phyloP scores from a whole-genome alignment of 2,329 filamentous ascomycete species.

The Sporothrix phasma region DNA sequence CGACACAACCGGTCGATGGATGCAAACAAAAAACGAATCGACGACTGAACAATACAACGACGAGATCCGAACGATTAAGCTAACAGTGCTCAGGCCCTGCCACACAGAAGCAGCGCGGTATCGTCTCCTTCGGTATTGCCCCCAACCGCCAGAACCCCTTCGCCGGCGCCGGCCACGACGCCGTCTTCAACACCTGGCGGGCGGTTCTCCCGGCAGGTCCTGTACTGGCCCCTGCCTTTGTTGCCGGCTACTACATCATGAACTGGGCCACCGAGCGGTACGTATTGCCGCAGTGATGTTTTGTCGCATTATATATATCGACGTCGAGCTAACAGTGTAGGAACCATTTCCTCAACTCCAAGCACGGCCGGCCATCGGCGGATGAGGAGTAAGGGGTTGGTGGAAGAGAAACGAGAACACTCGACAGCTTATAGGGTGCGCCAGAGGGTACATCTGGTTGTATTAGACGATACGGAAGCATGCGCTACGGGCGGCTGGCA shows the following conservation, averaged over 20 bases:
- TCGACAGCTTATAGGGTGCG: neutral
- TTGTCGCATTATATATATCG: neutral
- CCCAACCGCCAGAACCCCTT: constrained; percentile 84
- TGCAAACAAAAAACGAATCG: neutral
- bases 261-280: constrained; percentile 88
- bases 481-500: constrained; percentile 5
- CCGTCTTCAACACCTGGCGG: constrained; percentile 95
- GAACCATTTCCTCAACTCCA: constrained; percentile 75
- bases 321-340: constrained; percentile 31
- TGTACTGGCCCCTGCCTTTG: constrained; percentile 77
- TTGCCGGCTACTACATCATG: constrained; percentile 73
- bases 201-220: constrained; percentile 72
- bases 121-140: constrained; percentile 64
- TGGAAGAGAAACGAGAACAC: neutral
- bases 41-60: neutral
- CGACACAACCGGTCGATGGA: neutral
- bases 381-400: constrained; percentile 14
- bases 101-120: constrained; percentile 43
- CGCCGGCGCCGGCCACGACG: constrained; percentile 65
- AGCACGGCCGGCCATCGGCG: constrained; percentile 53
- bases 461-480: neutral
- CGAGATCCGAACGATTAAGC: neutral
- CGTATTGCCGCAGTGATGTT: constrained; percentile 24
- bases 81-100: constrained; percentile 14
- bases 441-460: neutral